Percentiles rank a stretch among this genome's conserved stretches.
These are phyloP conservation scores for Coprinellus micaceus DNA, from an alignment of 768 basidiomycete species.

Conservation along the genomic window DNA sequence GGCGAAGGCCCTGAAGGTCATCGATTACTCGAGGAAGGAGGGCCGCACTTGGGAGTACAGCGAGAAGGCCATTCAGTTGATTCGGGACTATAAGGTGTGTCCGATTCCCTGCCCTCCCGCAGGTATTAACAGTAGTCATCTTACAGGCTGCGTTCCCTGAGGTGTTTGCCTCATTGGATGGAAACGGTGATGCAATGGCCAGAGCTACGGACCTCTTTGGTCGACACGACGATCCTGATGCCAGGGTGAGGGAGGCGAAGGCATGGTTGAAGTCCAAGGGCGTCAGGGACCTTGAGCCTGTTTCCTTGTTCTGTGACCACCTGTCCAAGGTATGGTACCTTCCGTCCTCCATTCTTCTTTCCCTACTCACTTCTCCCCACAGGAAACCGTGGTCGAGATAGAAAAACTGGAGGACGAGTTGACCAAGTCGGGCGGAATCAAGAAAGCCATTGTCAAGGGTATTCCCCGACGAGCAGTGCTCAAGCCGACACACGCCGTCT, in stretches of 20 bases:
- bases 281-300: constrained; percentile 87
- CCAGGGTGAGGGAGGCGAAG: constrained; percentile 70
- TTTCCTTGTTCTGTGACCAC: constrained; percentile 89
- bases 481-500: constrained; percentile 87
- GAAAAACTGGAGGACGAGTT: constrained; percentile 73
- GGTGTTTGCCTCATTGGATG: constrained; percentile 69
- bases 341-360: not conserved
- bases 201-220: constrained; percentile 58
- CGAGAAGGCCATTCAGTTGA: constrained; percentile 75
- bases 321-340: constrained; percentile 64
- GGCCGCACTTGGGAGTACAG: constrained; percentile 92
- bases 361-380: not conserved
- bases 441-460: constrained; percentile 89
- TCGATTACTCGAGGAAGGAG: constrained; percentile 86
- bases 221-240: constrained; percentile 59
- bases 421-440: constrained; percentile 63
- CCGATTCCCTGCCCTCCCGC: too few relatives aligned
- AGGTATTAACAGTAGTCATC: not conserved
- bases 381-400: constrained; percentile 78
- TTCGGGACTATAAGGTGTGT: constrained; percentile 77
- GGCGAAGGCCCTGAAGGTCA: constrained; percentile 86
- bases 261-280: constrained; percentile 84
- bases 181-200: constrained; percentile 70
- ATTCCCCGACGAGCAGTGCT: constrained; percentile 92
- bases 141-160: constrained; percentile 75